phyloP scores from a whole-genome alignment of 176 grass and related monocot genomes.

The Hordeum marinum region DNA sequence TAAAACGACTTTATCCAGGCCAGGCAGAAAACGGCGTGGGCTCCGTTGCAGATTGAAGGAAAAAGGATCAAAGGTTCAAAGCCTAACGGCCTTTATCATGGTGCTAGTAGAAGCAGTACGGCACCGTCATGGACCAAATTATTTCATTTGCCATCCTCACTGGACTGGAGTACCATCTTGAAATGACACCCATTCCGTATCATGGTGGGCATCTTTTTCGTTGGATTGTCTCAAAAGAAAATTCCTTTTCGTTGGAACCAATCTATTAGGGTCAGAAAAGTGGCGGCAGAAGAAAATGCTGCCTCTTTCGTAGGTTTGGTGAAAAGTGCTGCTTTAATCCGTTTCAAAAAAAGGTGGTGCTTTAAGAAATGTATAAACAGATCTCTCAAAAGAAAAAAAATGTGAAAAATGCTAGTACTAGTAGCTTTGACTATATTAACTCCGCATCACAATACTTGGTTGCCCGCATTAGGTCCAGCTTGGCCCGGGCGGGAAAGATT shows the following conservation, averaged over 20 bases:
- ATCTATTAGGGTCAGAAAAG: constrained; percentile 2
- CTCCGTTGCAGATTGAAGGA: not conserved
- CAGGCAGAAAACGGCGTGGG: constrained; percentile 5
- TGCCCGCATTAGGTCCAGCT: too few relatives aligned
- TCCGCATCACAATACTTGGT: too few relatives aligned
- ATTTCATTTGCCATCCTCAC: not conserved
- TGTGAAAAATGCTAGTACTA: not conserved
- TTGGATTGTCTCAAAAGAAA: too few relatives aligned
- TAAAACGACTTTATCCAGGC: not conserved
- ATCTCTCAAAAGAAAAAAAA: too few relatives aligned
- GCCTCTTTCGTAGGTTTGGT: not conserved
- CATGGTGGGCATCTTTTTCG: not conserved
- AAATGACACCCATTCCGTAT: not conserved
- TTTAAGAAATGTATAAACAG: not conserved
- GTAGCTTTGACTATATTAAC: not conserved
- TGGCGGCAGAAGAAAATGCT: not conserved
- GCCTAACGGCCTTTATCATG: not conserved
- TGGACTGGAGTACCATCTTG: not conserved
- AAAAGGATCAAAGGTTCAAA: not conserved
- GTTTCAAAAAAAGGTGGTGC: too few relatives aligned
- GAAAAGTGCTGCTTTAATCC: constrained; percentile 14
- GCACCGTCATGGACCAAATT: constrained; percentile 20
- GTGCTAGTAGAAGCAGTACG: not conserved
- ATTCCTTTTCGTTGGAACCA: constrained; percentile 7
- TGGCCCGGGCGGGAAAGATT: too few relatives aligned